Evolutionary conservation across 2,329 filamentous ascomycete species (phyloP).

Genomic region (Trichothecium roseum): DNA sequence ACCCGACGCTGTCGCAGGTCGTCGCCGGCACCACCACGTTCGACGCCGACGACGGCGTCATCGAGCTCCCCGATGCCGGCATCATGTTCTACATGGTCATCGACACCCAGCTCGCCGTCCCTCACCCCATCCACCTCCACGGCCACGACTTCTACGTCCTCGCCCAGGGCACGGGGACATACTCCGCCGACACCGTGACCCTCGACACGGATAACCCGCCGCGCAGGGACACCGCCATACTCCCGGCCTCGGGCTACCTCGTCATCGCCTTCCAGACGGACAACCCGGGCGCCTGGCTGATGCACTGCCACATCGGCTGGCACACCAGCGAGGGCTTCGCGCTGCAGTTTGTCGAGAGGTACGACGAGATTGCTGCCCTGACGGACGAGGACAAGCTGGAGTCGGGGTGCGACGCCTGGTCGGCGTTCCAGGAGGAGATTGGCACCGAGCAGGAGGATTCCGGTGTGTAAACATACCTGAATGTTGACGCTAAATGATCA

Average conservation of each 20-base stretch:
- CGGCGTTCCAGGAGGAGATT: constrained; percentile 5
- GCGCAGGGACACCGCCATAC: constrained; percentile 39
- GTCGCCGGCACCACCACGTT: too few species aligned
- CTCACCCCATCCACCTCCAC: constrained; percentile 16
- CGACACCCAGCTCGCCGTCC: not conserved
- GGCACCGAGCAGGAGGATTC: constrained; percentile 11
- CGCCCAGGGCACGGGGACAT: constrained; percentile 8
- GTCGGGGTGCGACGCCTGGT: constrained; percentile 9
- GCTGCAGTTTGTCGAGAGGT: constrained; percentile 13
- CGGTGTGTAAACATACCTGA: constrained; percentile 9
- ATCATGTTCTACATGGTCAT: constrained; percentile 26
- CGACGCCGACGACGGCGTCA: constrained; percentile 11
- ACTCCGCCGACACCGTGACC: not conserved
- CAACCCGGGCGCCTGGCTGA: constrained; percentile 39
- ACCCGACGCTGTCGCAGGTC: too few species aligned
- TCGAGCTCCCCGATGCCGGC: constrained; percentile 10
- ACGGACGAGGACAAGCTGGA: constrained; percentile 4
- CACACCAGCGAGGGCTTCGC: constrained; percentile 22
- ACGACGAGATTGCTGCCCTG: constrained; percentile 6
- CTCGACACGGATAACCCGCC: constrained; percentile 29
- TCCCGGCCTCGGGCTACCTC: constrained; percentile 31
- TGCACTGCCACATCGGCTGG: constrained; percentile 41
- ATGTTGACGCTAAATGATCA: too few species aligned
- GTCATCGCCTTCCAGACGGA: constrained; percentile 38
- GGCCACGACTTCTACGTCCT: constrained; percentile 20